Base-by-base conservation (phyloP, 768 basidiomycete genomes). In the Podaxis sp. region DNA sequence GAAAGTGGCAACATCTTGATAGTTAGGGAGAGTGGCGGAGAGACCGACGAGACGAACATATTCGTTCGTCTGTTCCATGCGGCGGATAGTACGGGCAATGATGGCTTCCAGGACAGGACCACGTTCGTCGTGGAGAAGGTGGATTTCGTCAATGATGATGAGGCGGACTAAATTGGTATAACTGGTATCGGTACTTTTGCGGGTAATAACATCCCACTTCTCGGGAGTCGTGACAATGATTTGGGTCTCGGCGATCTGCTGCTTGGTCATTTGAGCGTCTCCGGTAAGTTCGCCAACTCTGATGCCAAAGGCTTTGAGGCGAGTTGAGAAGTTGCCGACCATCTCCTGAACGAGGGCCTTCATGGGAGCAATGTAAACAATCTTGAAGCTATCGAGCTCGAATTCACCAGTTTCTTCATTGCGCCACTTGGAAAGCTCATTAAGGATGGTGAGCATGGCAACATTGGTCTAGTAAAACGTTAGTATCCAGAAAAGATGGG, bases 171-270 rank as follows among this genome's bases (percentile, higher is more conserved):
- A 87, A 71, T 97, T 98, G 52, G 95, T 98, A 74, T 98, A 98
- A 65, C 90, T 92, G 19, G 93, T 95, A 69, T 98, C 97, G 0
- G 96, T 96, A 67, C 88, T 92, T 79, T 99, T 99, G 68, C 97
- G 90, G 4, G 96, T 98, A 72, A 99, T 96, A 70, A 99, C 97
- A 68, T 99, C 96, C 94, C 94, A 99, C 74, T 99, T 98, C 77
- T 99, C 97, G 0, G 96, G 97, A 0, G 97, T 98, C 0, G 96
- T 97, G 65, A 98, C 95, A 74, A 98, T 98, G 70, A 99, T 93
- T 71, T 98, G 96, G 0, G 96, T 97, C 70, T 96, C 95, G 8
- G 94, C 77, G 58, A 98, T 98, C 74, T 98, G 96, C 64, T 93
- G 89, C 73, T 98, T 99, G 58, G 96, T 99, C 85, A 98, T 92